phyloP scores from a whole-genome alignment of 73 alveolate genomes.

The Blepharisma japonicum region DNA sequence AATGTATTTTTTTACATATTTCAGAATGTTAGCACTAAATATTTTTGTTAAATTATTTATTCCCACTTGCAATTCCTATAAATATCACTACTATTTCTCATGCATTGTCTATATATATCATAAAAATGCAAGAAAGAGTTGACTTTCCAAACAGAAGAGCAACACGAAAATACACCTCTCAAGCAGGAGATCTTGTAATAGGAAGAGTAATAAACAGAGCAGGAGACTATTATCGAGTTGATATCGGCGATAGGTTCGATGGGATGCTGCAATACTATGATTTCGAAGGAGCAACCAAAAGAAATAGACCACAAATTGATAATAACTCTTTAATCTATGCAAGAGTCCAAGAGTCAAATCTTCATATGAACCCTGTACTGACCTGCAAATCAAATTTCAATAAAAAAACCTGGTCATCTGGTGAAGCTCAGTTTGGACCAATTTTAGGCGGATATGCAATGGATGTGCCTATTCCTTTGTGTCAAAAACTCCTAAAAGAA shows the following conservation, averaged over 20 bases:
- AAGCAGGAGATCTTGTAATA: slow-evolving; percentile 21
- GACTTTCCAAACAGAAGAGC: not conserved
- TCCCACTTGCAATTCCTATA: too few relatives aligned
- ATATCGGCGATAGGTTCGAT: slow-evolving; percentile 13
- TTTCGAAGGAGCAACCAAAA: slow-evolving; percentile 62
- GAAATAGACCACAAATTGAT: slow-evolving; percentile 46
- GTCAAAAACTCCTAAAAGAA: not conserved
- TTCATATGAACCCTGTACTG: slow-evolving; percentile 31
- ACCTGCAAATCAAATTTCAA: slow-evolving; percentile 43
- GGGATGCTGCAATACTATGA: slow-evolving; percentile 35
- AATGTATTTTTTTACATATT: too few relatives aligned
- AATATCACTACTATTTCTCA: too few relatives aligned
- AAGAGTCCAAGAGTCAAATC: slow-evolving; percentile 40
- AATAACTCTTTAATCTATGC: slow-evolving; percentile 36
- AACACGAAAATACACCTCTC: not conserved
- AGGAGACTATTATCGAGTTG: slow-evolving; percentile 26
- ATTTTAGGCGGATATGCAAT: slow-evolving; percentile 4
- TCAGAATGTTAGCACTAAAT: too few relatives aligned
- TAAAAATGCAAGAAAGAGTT: too few relatives aligned
- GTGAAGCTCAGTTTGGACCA: slow-evolving; percentile 27
- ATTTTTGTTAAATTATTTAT: too few relatives aligned
- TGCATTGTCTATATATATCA: too few relatives aligned
- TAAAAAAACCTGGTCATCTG: slow-evolving; percentile 51
- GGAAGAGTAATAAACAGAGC: slow-evolving; percentile 3
- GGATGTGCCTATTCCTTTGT: not conserved